Evolutionary conservation across 371 early-diverging fungal species (phyloP).

Genomic region (Circinella umbellata): DNA sequence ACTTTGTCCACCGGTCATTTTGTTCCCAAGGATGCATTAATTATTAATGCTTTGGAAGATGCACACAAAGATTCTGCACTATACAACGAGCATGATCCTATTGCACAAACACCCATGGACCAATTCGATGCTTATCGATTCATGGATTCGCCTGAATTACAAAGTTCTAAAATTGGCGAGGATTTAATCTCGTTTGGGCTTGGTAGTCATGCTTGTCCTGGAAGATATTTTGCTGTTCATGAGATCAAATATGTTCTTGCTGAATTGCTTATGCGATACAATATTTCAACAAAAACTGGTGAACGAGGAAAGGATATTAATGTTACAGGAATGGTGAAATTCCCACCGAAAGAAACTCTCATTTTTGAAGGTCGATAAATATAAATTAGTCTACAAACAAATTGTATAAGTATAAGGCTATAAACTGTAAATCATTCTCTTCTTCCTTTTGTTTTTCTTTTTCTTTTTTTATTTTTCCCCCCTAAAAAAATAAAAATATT

Average conservation of each 20-base stretch:
- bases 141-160: not conserved
- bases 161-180: conserved; percentile 19
- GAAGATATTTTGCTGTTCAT: conserved; percentile 51
- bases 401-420: no score
- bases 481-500: no score
- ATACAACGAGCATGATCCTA: not conserved
- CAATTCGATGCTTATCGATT: conserved; percentile 37
- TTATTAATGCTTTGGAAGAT: conserved; percentile 30
- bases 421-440: no score
- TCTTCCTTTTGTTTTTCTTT: no score
- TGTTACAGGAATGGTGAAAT: conserved; percentile 32
- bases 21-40: conserved; percentile 23
- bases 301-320: conserved; percentile 25
- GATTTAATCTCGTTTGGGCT: conserved; percentile 17
- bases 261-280: conserved; percentile 31
- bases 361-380: conserved; percentile 10
- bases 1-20: conserved; percentile 44
- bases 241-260: conserved; percentile 47
- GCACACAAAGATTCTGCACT: conserved; percentile 18
- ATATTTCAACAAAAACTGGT: conserved; percentile 28
- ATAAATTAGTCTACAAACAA: no score
- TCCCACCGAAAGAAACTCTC: conserved; percentile 32
- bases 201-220: conserved; percentile 36
- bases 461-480: no score
- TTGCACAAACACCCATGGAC: conserved; percentile 11